Base-by-base conservation (phyloP, 108 stramenopile species). In the Discostella stelligeroides region DNA sequence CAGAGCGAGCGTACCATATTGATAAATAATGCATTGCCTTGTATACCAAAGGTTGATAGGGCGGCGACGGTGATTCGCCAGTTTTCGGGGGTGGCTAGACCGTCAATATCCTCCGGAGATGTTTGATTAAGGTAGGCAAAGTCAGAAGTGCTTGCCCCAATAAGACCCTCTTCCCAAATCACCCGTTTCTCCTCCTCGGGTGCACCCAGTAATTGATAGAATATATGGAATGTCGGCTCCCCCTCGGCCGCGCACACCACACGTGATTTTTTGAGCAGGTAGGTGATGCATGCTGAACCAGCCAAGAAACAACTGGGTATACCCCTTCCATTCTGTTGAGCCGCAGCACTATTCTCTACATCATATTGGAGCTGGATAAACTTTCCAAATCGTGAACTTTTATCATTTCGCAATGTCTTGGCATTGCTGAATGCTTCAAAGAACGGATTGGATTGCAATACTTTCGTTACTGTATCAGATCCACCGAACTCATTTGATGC, bases 141-240 rank as follows among this genome's bases (percentile, higher is more conserved):
- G 34, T 88, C 85, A 47, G 85, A 81, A 38, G 63, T 65, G 39
- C 79, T 79, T 18, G 88, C 77, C 13, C 86, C 86, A 23, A 74
- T 76, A n/a, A 95, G 76, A 0, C 90, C 89, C 34, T 76, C 82
- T 6, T 61, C 49, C 93, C 90, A 92, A 49, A 90, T 79, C 8
- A 63, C 57, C 7, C 60, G 63, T 59, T 90, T 95, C 28, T 63
- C 63, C n/a, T 79, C 72, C 42, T 90, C 88, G 11, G 88, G 85
- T 42, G 95, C 96, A n/a, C 93, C 92, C n/a, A 96, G 63, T 13
- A 98, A 69, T 82, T 99, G 97, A 80, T 99, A 99, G 66, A 99
- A 99, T 17, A 98, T 91, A 73, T 99, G 99, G 82, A 95, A 99
- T 62, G 98, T 98, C 34, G 98, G 69, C 78, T 99, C 99, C 0